Conservation (phyloP, 2,329 filamentous ascomycete genomes). For the Phoma sp. region DNA sequence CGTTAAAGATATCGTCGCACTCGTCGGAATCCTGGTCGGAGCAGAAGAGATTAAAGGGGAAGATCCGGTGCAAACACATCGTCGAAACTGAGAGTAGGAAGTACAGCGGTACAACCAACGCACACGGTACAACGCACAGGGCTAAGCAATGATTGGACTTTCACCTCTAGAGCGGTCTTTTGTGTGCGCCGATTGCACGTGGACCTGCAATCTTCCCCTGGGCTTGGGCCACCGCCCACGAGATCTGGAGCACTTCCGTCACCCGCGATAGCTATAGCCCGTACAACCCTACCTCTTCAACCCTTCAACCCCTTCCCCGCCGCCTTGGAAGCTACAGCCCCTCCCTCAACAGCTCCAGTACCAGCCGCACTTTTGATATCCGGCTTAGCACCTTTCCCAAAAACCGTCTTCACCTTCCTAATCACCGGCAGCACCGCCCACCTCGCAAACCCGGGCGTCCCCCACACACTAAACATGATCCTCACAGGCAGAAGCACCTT, state of each 20-base stretch:
- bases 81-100: too few relatives aligned
- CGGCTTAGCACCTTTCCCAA: slow-evolving; percentile 40
- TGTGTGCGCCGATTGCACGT: too few relatives aligned
- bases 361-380: slow-evolving; percentile 32
- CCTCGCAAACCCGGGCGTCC: slow-evolving; percentile 86
- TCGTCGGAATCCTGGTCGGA: too few relatives aligned
- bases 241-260: slow-evolving; percentile 17
- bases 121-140: too few relatives aligned
- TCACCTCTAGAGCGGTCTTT: too few relatives aligned
- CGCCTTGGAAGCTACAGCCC: slow-evolving; percentile 34
- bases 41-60: too few relatives aligned
- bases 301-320: neutral
- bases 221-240: neutral
- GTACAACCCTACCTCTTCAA: neutral
- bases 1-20: too few relatives aligned
- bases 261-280: neutral
- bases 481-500: slow-evolving; percentile 82
- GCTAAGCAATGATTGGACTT: too few relatives aligned
- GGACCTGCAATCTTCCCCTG: too few relatives aligned
- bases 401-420: slow-evolving; percentile 45
- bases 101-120: too few relatives aligned
- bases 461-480: slow-evolving; percentile 81
- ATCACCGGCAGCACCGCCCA: slow-evolving; percentile 37
- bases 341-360: slow-evolving; percentile 43
- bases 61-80: too few relatives aligned